These are phyloP conservation scores for Diospyros lotus DNA, from an alignment of 148 eudicot genomes.

Conservation along the genomic window DNA sequence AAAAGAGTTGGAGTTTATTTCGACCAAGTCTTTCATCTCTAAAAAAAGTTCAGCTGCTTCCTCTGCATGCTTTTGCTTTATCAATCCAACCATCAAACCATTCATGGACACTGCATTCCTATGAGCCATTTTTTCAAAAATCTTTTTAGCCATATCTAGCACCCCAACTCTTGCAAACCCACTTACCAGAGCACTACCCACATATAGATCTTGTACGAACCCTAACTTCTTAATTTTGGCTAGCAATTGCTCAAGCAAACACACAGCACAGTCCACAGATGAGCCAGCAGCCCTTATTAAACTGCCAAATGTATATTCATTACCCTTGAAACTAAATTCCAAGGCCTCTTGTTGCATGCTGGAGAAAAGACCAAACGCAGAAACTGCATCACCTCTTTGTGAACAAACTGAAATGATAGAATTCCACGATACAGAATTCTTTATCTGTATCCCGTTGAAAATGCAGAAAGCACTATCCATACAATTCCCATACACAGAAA, in stretches of 20 bases:
- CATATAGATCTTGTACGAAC: conserved; percentile 53
- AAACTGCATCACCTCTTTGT: conserved; percentile 38
- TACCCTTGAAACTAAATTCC: conserved; percentile 38
- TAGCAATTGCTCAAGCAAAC: conserved; percentile 53
- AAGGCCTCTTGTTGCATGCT: conserved; percentile 47
- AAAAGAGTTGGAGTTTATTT: conserved; percentile 51
- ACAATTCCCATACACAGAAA: conserved; percentile 68
- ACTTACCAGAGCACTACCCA: conserved; percentile 81
- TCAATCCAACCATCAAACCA: conserved; percentile 78
- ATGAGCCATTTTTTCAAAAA: conserved; percentile 51
- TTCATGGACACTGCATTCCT: conserved; percentile 70
- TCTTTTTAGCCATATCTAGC: conserved; percentile 41
- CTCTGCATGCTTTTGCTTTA: conserved; percentile 59
- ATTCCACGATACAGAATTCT: conserved; percentile 63
- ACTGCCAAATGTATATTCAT: conserved; percentile 67
- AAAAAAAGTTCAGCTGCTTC: conserved; percentile 48
- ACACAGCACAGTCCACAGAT: conserved; percentile 25
- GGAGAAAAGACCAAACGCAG: conserved; percentile 54
- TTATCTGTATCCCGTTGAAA: conserved; percentile 44
- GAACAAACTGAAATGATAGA: conserved; percentile 75
- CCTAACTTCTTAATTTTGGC: conserved; percentile 54
- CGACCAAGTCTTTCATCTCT: conserved; percentile 48
- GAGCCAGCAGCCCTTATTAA: conserved; percentile 52
- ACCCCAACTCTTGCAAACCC: conserved; percentile 62
- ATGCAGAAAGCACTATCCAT: conserved; percentile 39